Base-by-base conservation (phyloP, 768 basidiomycete species). In the Naganishia friedmannii region DNA sequence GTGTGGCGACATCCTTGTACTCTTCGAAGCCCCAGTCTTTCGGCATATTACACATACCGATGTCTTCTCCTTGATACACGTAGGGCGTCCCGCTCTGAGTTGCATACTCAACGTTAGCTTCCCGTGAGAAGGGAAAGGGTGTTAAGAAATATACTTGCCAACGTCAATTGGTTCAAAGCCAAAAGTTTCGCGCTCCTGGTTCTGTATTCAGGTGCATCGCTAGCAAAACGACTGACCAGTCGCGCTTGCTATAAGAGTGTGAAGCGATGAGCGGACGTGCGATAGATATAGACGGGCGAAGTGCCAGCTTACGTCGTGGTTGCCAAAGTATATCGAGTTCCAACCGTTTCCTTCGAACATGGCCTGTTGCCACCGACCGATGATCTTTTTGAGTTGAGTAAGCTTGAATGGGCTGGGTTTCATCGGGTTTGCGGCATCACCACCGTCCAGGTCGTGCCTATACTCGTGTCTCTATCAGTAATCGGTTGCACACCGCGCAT, bases 1-100 rank as follows among this genome's bases (percentile, higher is more conserved):
- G 57, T 23, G 86, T 83, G 42, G 87, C 87, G 48, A 88, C 84
- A 66, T 90, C 90, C 75, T 87, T 87, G 79, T 90, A 91, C 74
- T 89, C 88, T 68, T 89, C 87, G 28, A 89, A 83, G 0, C 85
- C 86, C 89, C 89, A 91, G 0, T 74, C 70, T 15, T 73, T 66
- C 0, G 82, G 81, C 6, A 79, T 66, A 67, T 83, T 83, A 72
- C 84, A 86, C 77, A 88, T 80, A 0, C 86, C 89, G 0, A 91
- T 83, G 75, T 91, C 90, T 77, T 90, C 84, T 3, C 79, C 90
- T 81, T 91, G 88, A 76, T 87, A 91, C 13, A 63, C 60, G 29
- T 63, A 63, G 10, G 60, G 60, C n/a, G 60, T 63, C 5, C 60
- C 60, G 42, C 60, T 63, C 60, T 63, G 26, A 0, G 6, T 12